phyloP scores from a whole-genome alignment of 1,284 basidiomycete genomes.

The Cutaneotrichosporon sp. region DNA sequence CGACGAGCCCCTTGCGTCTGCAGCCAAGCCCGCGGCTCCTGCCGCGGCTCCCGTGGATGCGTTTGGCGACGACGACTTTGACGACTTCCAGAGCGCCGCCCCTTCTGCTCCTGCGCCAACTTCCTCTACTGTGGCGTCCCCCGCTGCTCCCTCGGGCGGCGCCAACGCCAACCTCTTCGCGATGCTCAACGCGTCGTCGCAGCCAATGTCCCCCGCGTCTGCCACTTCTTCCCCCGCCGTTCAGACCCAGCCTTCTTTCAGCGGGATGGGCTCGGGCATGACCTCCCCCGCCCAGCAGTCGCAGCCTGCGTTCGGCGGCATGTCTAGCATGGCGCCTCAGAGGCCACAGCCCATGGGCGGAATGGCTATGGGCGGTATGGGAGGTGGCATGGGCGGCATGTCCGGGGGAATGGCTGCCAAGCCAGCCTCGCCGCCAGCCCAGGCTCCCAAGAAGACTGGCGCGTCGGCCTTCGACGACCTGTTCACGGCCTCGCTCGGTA shows the following conservation, averaged over 20 bases:
- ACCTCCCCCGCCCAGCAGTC: constrained; percentile 19
- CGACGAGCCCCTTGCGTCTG: constrained; percentile 46
- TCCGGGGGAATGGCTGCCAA: constrained; percentile 13
- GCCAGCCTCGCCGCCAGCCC: constrained; percentile 10
- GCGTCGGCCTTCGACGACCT: constrained; percentile 74
- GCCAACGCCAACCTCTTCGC: constrained; percentile 57
- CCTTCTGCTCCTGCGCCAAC: constrained; percentile 51
- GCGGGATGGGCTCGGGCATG: neutral
- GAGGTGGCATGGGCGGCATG: constrained; percentile 12
- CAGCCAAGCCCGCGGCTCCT: constrained; percentile 28
- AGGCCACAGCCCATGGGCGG: constrained; percentile 14
- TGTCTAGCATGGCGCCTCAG: constrained; percentile 2
- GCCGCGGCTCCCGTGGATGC: constrained; percentile 30
- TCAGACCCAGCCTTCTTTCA: constrained; percentile 26
- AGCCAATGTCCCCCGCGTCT: constrained; percentile 12
- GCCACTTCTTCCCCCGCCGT: constrained; percentile 15
- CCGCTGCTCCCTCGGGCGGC: constrained; percentile 26
- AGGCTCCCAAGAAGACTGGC: constrained; percentile 16
- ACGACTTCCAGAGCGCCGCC: constrained; percentile 84
- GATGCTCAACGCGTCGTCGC: constrained; percentile 47
- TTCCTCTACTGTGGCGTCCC: constrained; percentile 13
- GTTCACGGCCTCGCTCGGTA: constrained; percentile 74
- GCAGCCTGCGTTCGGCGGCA: neutral
- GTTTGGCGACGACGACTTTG: constrained; percentile 70
- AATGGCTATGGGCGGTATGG: constrained; percentile 13